Evolutionary conservation across 805 yeast genomes (phyloP), one percentile per base, ranked within the genome.

Genomic region (Sporopachydermia lactativora): DNA sequence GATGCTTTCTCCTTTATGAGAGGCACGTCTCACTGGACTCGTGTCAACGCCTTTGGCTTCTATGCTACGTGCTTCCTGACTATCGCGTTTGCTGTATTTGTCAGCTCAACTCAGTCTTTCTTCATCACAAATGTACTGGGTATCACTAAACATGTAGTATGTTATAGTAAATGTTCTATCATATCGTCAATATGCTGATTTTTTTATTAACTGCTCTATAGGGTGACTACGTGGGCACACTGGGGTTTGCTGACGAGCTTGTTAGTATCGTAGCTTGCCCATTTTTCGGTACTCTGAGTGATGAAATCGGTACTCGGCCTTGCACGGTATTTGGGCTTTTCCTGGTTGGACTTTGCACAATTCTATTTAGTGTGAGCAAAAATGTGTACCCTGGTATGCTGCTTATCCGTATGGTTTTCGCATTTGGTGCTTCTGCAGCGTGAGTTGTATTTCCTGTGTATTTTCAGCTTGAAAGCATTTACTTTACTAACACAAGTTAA

Each of bases 181-280:
- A 24, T 8, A 24, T 24, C n/a, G 31, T 8, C 8, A n/a, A 24
- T 24, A 24, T 24, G n/a, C n/a, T 24, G 31, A 24, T 8, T 16
- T 39, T 5, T 4, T 15, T 15, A 6, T 39, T 5, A n/a, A 37
- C 4, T 4, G 5, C 4, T 3, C 14, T 54, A n/a, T 34, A 45
- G 43, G 76, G 76, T 8, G 59, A 64, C 34, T 65, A 64, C 41
- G 65, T 69, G 18, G 75, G 76, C 1, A 57, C 65, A 2, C 50
- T 72, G 19, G 73, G 74, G 1, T 68, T 75, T 35, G 68, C 66
- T 14, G 86, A 79, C 52, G 86, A 80, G 52, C 43, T 77, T 5
- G 57, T 73, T 0, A 64, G 74, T 3, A 68, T 79, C 39, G 38
- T 64, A 0, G 48, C 66, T 14, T 68, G 81, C 8, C 86, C 88